Conservation (phyloP, 2,329 filamentous ascomycete species). For the Pseudocercospora vitis region DNA sequence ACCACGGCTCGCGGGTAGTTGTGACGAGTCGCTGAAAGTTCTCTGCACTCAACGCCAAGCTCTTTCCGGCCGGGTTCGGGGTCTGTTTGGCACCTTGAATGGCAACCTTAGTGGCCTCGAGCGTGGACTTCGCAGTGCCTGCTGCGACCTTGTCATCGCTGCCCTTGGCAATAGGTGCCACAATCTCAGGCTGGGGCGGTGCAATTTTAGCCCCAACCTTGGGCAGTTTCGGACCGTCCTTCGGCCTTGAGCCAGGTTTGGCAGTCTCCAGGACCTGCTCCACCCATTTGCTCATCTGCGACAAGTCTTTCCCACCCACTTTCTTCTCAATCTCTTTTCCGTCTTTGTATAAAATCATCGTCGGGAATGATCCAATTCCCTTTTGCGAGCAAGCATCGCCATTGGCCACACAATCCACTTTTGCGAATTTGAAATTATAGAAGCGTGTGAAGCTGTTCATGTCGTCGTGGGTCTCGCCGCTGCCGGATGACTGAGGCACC, state of each 20-base stretch:
- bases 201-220: conserved; percentile 61
- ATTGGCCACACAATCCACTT: conserved; percentile 80
- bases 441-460: conserved; percentile 72
- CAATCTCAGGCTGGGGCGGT: conserved; percentile 28
- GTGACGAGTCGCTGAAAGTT: conserved; percentile 84
- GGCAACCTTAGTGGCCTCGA: conserved; percentile 47
- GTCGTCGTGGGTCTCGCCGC: conserved; percentile 45
- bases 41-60: conserved; percentile 74
- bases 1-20: conserved; percentile 88
- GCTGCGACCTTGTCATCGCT: conserved; percentile 33
- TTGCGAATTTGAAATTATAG: conserved; percentile 87
- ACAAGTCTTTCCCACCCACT: conserved; percentile 67
- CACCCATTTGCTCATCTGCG: conserved; percentile 65
- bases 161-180: conserved; percentile 31
- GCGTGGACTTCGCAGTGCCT: conserved; percentile 43
- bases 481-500: conserved; percentile 52
- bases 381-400: conserved; percentile 73
- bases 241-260: conserved; percentile 76
- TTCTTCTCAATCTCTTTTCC: conserved; percentile 66
- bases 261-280: conserved; percentile 75
- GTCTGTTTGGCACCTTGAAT: conserved; percentile 52
- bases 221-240: conserved; percentile 66
- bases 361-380: conserved; percentile 70
- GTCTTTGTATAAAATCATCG: conserved; percentile 76
- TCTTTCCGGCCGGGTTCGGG: conserved; percentile 74